A percentile compares a stretch with the other conserved stretches of the same genome.
These are phyloP conservation scores for Alternaria rosae DNA, from an alignment of 2,329 filamentous ascomycete genomes.

Conservation along the genomic window DNA sequence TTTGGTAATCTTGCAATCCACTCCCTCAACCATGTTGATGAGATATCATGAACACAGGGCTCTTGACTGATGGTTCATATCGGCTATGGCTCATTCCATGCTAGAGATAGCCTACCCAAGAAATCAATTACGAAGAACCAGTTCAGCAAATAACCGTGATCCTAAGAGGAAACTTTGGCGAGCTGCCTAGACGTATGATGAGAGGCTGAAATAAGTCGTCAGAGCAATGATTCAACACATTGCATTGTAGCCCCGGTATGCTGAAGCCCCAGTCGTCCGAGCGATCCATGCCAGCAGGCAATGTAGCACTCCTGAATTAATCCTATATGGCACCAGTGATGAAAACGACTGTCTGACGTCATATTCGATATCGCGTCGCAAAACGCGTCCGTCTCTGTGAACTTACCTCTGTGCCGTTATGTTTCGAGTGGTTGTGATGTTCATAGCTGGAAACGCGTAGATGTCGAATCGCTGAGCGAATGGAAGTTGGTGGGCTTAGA, in stretches of 20 bases:
- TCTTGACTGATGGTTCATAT: neutral
- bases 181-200: neutral
- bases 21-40: neutral
- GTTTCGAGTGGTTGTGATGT: neutral
- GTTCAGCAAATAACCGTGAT: neutral
- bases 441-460: neutral
- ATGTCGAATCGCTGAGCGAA: neutral
- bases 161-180: neutral
- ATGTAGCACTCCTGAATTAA: neutral
- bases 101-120: neutral
- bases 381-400: neutral
- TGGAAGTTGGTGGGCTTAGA: neutral
- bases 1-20: neutral
- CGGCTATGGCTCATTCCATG: neutral
- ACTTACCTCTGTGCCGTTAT: too few species aligned
- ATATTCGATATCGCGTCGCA: slow-evolving; percentile 2
- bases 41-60: neutral
- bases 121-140: neutral
- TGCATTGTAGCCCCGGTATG: neutral
- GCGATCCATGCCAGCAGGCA: neutral
- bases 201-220: neutral
- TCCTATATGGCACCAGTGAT: neutral
- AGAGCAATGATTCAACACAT: neutral
- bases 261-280: neutral
- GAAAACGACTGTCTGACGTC: slow-evolving; percentile 16